These are phyloP conservation scores for Ambrosiella cleistominuta DNA, from an alignment of 2,329 filamentous ascomycete species.

Conservation along the genomic window DNA sequence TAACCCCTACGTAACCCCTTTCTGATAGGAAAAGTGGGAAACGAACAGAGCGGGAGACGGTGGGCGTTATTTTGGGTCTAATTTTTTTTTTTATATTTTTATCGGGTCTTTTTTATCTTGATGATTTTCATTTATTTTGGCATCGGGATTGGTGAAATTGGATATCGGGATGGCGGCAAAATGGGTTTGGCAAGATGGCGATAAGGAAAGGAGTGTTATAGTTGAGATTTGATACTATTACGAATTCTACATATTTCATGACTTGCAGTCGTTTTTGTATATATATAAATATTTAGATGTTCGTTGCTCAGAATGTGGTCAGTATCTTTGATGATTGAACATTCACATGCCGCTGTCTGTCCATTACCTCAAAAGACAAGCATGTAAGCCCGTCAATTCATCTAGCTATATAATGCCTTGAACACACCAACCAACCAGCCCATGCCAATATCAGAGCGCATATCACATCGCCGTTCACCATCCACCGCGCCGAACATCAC, in stretches of 20 bases:
- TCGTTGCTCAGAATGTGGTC: neutral
- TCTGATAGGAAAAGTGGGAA: conserved; percentile 2
- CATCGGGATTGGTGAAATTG: neutral
- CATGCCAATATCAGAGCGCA: conserved; percentile 2
- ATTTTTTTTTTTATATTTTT: conserved; percentile 1
- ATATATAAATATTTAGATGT: neutral
- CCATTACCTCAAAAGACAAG: no score
- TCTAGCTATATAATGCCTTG: neutral
- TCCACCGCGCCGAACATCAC: neutral
- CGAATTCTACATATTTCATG: neutral
- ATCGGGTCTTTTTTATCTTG: neutral
- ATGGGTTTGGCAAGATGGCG: neutral
- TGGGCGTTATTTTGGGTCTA: neutral
- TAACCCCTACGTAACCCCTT: conserved; percentile 3
- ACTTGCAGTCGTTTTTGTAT: neutral
- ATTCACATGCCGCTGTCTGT: neutral
- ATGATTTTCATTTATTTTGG: neutral
- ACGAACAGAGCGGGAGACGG: neutral
- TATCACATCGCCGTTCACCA: conserved; percentile 7
- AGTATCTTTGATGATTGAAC: neutral
- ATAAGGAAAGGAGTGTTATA: neutral
- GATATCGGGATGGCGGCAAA: neutral
- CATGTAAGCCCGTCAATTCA: neutral
- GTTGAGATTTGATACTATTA: neutral
- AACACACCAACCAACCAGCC: neutral